Evolutionary conservation across 2,329 filamentous ascomycete species (phyloP), one percentile per base, ranked within the genome.

Genomic region (Aspergillus pseudonomiae): DNA sequence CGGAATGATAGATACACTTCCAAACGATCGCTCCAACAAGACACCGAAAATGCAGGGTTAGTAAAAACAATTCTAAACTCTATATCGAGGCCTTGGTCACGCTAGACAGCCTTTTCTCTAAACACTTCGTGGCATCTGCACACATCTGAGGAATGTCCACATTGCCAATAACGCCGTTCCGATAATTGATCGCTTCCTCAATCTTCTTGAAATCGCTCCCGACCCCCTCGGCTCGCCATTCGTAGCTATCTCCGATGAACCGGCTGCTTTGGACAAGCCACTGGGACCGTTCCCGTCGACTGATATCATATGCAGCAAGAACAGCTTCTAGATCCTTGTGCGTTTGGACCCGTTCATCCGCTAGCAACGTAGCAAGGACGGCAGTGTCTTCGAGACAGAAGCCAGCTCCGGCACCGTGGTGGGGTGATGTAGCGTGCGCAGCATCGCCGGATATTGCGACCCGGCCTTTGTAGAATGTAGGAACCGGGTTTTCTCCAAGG

Each of bases 341-440:
- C 1, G 61, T 50, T 16, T 60, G 61, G 7, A 75, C 71, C 4
- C 65, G 66, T 6, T 68, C 62, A 32, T 74, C 70, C 21, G 63
- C 63, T 34, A 77, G 65, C 39, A 77, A 62, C 0, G 63, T 60
- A 1, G 72, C 71, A 34, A 77, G 66, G 3, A 76, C 69, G 11
- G 70, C 71, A 3, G 68, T 71, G 57, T 77, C 75, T 60, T 77
- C 75, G 43, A 75, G 72, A 59, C 74, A 74, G 60, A 76, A 69
- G 3, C 75, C 74, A 1, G 76, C 76, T 6, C 75, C 76, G 4
- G 75, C 71, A 21, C 80, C 80, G 58, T 81, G 79, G 62, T 81
- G 79, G 4, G 80, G 80, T 0, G 73, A 74, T 1, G 78, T 79
- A 0, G 79, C 79, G 63, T 81, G 79, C 6, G 78, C 78, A 2